These are phyloP conservation scores for Cinchona pubescens DNA, from an alignment of 257 asterid genomes.

Conservation along the genomic window DNA sequence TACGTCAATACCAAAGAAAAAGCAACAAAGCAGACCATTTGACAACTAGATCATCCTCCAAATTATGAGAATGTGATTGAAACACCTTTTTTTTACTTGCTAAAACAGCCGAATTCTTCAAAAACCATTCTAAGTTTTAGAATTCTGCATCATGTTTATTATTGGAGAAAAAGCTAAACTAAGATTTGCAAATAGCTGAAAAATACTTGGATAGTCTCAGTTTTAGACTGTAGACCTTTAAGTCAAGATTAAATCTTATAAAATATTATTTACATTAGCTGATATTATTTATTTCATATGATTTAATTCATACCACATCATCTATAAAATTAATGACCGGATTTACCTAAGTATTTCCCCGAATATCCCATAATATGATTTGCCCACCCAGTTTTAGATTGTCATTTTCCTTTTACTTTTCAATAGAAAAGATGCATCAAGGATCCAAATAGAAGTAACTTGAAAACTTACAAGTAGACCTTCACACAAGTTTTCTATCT, in stretches of 20 bases:
- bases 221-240: no score
- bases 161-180: neutral
- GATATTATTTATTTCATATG: no score
- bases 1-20: neutral
- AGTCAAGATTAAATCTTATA: no score
- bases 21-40: neutral
- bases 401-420: neutral
- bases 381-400: neutral
- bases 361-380: no score
- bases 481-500: neutral
- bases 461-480: neutral
- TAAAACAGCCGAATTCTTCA: neutral
- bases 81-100: no score
- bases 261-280: no score
- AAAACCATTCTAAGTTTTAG: neutral
- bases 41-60: neutral
- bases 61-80: neutral
- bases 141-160: neutral
- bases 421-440: neutral
- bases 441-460: neutral
- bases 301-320: no score
- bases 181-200: neutral
- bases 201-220: no score
- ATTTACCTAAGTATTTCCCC: no score
- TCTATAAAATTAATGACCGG: no score